These are phyloP conservation scores for Phytophthora pisi DNA, from an alignment of 352 stramenopile genomes.

Conservation along the genomic window DNA sequence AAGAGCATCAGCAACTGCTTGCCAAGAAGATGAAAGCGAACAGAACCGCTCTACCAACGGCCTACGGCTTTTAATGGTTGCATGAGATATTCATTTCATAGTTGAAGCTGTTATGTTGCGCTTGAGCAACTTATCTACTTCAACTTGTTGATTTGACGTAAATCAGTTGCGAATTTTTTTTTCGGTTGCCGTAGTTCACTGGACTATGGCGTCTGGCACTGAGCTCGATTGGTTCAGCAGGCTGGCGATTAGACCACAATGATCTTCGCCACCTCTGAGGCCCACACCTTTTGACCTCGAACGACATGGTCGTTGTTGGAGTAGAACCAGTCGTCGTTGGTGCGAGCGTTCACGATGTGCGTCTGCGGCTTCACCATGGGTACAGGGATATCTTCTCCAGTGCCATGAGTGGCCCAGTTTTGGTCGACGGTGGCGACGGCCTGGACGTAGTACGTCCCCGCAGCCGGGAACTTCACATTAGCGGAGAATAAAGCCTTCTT, in stretches of 20 bases:
- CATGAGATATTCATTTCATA: not conserved
- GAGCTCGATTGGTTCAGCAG: not conserved
- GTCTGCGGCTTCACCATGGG: slow-evolving; percentile 67
- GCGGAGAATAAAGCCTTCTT: slow-evolving; percentile 66
- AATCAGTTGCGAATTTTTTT: not conserved
- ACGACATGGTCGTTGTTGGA: slow-evolving; percentile 62
- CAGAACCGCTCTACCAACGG: slow-evolving; percentile 41
- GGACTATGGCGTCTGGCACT: no score
- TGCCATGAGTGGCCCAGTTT: slow-evolving; percentile 63
- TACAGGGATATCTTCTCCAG: slow-evolving; percentile 30
- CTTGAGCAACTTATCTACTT: not conserved
- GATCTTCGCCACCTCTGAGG: slow-evolving; percentile 28
- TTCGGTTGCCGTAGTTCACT: no score
- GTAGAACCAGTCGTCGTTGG: slow-evolving; percentile 57
- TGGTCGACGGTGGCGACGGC: slow-evolving; percentile 67
- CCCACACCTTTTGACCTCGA: slow-evolving; percentile 55
- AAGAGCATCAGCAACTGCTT: slow-evolving; percentile 29
- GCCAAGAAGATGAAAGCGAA: slow-evolving; percentile 26
- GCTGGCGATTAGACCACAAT: not conserved
- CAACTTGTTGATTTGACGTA: not conserved
- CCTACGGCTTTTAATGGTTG: slow-evolving; percentile 52
- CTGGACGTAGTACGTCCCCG: slow-evolving; percentile 65
- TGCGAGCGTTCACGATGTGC: slow-evolving; percentile 77
- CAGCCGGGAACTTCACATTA: slow-evolving; percentile 38
- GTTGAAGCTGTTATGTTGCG: not conserved